Evolutionary conservation across 1,284 basidiomycete species (phyloP).

Genomic region (Quambalaria eucalypti): DNA sequence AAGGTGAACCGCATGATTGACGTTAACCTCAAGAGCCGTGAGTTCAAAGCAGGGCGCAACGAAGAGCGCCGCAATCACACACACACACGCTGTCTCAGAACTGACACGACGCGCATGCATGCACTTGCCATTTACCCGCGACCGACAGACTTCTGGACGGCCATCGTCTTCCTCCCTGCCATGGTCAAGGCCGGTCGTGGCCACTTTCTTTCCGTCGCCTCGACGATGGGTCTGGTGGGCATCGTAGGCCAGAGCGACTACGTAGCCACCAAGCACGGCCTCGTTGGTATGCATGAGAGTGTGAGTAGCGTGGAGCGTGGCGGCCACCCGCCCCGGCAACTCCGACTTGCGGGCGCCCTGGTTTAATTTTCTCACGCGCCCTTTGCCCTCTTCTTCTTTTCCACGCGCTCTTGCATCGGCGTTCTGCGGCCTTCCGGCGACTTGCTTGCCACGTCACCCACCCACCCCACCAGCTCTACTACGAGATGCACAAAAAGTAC

Average conservation of each 20-base stretch:
- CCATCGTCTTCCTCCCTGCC: slow-evolving; percentile 10
- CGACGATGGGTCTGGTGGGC: slow-evolving; percentile 7
- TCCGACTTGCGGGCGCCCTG: no score
- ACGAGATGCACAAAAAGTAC: slow-evolving; percentile 12
- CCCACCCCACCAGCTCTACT: slow-evolving; percentile 7
- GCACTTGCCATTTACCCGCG: no score
- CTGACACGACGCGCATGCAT: no score
- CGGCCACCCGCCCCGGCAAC: no score
- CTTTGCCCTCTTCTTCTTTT: no score
- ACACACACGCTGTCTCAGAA: no score
- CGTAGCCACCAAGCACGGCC: slow-evolving; percentile 10
- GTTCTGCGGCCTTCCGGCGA: no score
- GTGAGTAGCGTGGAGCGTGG: no score
- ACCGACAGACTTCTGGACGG: slow-evolving; percentile 9
- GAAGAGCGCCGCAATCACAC: no score
- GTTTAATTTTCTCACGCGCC: no score
- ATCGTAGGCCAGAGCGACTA: slow-evolving; percentile 2
- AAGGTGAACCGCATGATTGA: slow-evolving; percentile 4
- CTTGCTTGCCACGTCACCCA: no score
- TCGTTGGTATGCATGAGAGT: slow-evolving; percentile 10
- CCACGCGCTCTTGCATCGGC: neutral
- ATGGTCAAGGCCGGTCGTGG: slow-evolving; percentile 11
- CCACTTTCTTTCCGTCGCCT: slow-evolving; percentile 7
- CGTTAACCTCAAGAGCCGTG: neutral
- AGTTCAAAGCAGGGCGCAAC: no score